Conservation (phyloP, 2,329 filamentous ascomycete species). For the Acrocalymma vagum region DNA sequence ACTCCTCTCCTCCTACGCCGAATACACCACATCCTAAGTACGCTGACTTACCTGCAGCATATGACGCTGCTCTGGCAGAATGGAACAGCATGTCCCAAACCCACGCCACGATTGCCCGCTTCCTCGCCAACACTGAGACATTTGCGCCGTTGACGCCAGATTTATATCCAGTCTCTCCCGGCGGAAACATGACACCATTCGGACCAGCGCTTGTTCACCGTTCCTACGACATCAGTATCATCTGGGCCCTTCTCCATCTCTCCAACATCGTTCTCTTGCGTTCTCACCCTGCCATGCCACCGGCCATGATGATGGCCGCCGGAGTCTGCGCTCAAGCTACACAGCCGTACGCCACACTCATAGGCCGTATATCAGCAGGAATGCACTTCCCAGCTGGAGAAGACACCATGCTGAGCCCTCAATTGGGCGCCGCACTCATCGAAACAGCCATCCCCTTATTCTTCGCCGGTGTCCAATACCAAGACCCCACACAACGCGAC, state of each 20-base stretch:
- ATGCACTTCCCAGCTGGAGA: conserved; percentile 53
- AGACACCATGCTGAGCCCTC: conserved; percentile 71
- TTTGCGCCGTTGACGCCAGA: conserved; percentile 80
- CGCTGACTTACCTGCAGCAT: conserved; percentile 69
- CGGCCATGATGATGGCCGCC: conserved; percentile 86
- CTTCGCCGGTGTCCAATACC: conserved; percentile 84
- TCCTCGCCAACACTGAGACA: conserved; percentile 70
- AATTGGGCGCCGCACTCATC: conserved; percentile 81
- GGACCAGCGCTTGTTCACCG: conserved; percentile 83
- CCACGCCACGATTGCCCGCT: conserved; percentile 70
- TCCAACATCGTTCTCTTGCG: conserved; percentile 83
- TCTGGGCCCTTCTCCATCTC: conserved; percentile 91
- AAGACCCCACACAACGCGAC: conserved; percentile 73
- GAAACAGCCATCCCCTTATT: conserved; percentile 86
- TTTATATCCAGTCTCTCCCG: conserved; percentile 63
- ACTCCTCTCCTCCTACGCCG: conserved; percentile 24
- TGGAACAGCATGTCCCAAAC: conserved; percentile 79
- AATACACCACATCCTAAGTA: conserved; percentile 24
- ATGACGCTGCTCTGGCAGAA: conserved; percentile 75
- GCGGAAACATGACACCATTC: conserved; percentile 72
- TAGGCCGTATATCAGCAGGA: conserved; percentile 84
- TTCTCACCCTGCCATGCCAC: conserved; percentile 88
- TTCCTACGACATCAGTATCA: conserved; percentile 84
- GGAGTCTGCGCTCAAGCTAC: conserved; percentile 79
- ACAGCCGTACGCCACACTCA: conserved; percentile 72